Percentiles rank a stretch among this genome's conserved stretches.
These are phyloP conservation scores for Rubia balearica DNA, from an alignment of 305 asterid genomes.

Conservation along the genomic window DNA sequence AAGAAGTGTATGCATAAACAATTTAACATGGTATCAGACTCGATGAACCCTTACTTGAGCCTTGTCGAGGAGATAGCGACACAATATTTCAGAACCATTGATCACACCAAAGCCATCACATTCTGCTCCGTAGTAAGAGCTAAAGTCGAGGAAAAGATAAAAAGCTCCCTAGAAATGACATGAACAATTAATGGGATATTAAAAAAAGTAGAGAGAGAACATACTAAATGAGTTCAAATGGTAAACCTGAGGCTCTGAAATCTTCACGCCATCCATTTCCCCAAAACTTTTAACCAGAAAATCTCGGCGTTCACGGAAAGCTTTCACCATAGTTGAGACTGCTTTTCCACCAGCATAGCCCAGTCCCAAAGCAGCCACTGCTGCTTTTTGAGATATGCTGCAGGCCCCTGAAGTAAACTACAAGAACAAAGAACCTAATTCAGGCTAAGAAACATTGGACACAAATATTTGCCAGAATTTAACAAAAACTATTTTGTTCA, in stretches of 20 bases:
- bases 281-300: conserved; percentile 64
- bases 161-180: conserved; percentile 70
- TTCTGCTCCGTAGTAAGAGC: conserved; percentile 59
- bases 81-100: conserved; percentile 66
- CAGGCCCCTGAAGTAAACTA: conserved; percentile 95
- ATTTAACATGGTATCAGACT: background rate
- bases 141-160: conserved; percentile 80
- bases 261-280: conserved; percentile 59
- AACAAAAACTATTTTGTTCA: background rate
- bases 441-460: conserved; percentile 4
- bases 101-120: conserved; percentile 60
- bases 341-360: conserved; percentile 90
- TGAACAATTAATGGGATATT: conserved; percentile 7
- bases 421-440: conserved; percentile 6
- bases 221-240: conserved; percentile 2
- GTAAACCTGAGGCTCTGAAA: conserved; percentile 78
- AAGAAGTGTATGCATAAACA: background rate
- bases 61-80: conserved; percentile 75
- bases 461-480: background rate
- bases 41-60: conserved; percentile 52
- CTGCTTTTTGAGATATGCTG: conserved; percentile 89
- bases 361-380: conserved; percentile 75
- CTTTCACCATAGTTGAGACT: conserved; percentile 64
- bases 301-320: conserved; percentile 81
- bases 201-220: background rate